A percentile compares a stretch with the other conserved stretches of the same genome.
These are phyloP conservation scores for Inga oerstediana DNA, from an alignment of 306 rosid species.

Conservation along the genomic window DNA sequence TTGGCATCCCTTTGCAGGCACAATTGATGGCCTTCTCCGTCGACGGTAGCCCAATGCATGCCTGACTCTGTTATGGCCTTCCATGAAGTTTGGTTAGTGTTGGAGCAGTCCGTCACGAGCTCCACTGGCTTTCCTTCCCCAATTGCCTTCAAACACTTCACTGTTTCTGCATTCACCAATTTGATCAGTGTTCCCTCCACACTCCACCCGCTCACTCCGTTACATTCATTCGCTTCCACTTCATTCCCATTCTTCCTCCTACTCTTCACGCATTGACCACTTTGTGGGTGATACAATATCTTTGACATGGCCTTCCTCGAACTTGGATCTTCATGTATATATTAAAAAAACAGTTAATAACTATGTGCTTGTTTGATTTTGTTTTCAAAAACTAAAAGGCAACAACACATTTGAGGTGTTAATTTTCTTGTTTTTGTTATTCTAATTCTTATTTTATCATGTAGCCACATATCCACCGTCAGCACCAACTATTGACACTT, in stretches of 20 bases:
- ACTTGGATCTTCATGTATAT: constrained; percentile 23
- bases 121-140: constrained; percentile 20
- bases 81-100: constrained; percentile 31
- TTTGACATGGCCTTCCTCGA: neutral
- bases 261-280: constrained; percentile 23
- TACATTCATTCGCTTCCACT: constrained; percentile 13
- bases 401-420: no score
- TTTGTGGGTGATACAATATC: constrained; percentile 25
- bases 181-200: constrained; percentile 3
- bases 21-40: neutral
- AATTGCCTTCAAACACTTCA: neutral
- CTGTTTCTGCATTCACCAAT: neutral
- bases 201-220: constrained; percentile 24
- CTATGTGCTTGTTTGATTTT: no score
- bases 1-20: constrained; percentile 19
- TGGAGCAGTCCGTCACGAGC: constrained; percentile 14
- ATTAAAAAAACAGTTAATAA: no score
- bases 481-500: fast-evolving
- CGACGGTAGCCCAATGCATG: constrained; percentile 32
- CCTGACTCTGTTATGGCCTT: neutral
- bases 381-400: no score
- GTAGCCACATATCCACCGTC: fast-evolving
- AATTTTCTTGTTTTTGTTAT: no score
- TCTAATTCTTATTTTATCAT: no score
- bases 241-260: neutral